phyloP scores from a whole-genome alignment of 768 basidiomycete genomes.

The Porphyrellus cyaneotinctus region DNA sequence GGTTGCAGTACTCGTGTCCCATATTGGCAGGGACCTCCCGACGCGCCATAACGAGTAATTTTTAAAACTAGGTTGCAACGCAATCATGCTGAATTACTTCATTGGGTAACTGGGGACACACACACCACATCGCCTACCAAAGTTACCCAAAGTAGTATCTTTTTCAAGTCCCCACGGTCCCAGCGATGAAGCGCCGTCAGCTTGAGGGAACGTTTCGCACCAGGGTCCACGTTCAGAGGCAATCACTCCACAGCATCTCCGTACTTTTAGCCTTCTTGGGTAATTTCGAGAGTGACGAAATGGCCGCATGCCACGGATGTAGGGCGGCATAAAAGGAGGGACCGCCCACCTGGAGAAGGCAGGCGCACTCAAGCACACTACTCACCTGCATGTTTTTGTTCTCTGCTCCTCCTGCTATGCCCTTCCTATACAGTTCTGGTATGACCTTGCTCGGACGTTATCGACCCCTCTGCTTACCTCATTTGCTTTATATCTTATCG shows the following conservation, averaged over 20 bases:
- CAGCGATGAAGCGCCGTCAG: not conserved
- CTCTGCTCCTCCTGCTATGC: not conserved
- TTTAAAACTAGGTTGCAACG: too few relatives aligned
- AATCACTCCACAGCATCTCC: slow-evolving; percentile 28
- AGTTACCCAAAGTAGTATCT: slow-evolving; percentile 25
- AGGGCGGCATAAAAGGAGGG: slow-evolving; percentile 27
- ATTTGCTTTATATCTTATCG: slow-evolving; percentile 24
- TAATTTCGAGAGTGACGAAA: slow-evolving; percentile 22
- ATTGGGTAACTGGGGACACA: slow-evolving; percentile 10
- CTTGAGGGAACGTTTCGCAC: slow-evolving; percentile 28
- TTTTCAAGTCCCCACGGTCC: not conserved
- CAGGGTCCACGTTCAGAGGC: slow-evolving; percentile 19
- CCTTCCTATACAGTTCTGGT: not conserved
- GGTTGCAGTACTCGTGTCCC: too few relatives aligned
- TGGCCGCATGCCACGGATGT: slow-evolving; percentile 14
- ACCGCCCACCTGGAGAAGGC: slow-evolving; percentile 11
- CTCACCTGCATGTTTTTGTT: slow-evolving; percentile 2
- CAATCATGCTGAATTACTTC: slow-evolving; percentile 22
- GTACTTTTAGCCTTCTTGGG: slow-evolving; percentile 21
- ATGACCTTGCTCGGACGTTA: slow-evolving; percentile 13
- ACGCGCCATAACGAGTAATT: slow-evolving; percentile 23
- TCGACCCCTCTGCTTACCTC: slow-evolving; percentile 17
- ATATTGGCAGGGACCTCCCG: not conserved
- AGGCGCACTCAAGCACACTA: slow-evolving; percentile 7
- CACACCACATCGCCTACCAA: slow-evolving; percentile 17